phyloP scores from a whole-genome alignment of 208 protist genomes.

The Leishmania arabica region DNA sequence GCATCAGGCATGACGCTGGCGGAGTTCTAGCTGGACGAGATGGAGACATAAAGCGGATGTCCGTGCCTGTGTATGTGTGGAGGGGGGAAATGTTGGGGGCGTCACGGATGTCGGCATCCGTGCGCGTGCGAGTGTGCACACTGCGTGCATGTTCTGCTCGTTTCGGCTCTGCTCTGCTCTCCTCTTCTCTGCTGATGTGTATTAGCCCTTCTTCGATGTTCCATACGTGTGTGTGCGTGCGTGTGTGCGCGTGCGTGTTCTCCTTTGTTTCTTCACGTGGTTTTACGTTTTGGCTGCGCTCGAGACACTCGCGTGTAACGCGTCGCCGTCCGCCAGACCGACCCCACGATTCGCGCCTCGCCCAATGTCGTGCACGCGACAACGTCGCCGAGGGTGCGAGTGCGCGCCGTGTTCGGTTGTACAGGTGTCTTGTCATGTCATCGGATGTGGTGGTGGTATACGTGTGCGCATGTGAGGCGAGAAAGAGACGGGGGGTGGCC shows the following conservation, averaged over 20 bases:
- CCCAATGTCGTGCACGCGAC: background rate
- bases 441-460: background rate
- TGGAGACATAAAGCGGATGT: background rate
- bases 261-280: background rate
- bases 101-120: background rate
- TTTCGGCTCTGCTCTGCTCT: background rate
- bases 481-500: background rate
- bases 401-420: background rate
- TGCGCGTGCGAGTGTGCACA: background rate
- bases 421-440: background rate
- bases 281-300: background rate
- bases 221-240: background rate
- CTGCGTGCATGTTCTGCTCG: too few species aligned
- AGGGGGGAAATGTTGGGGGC: background rate
- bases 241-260: background rate
- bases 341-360: too few species aligned
- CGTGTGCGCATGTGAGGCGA: background rate
- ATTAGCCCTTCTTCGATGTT: background rate
- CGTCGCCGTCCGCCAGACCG: background rate
- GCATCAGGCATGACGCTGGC: constrained; percentile 23
- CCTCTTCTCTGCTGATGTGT: too few species aligned
- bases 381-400: background rate
- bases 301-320: background rate
- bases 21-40: constrained; percentile 6
- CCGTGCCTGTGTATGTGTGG: background rate